phyloP scores from a whole-genome alignment of 2,329 filamentous ascomycete genomes.

The Didymella lethalis region DNA sequence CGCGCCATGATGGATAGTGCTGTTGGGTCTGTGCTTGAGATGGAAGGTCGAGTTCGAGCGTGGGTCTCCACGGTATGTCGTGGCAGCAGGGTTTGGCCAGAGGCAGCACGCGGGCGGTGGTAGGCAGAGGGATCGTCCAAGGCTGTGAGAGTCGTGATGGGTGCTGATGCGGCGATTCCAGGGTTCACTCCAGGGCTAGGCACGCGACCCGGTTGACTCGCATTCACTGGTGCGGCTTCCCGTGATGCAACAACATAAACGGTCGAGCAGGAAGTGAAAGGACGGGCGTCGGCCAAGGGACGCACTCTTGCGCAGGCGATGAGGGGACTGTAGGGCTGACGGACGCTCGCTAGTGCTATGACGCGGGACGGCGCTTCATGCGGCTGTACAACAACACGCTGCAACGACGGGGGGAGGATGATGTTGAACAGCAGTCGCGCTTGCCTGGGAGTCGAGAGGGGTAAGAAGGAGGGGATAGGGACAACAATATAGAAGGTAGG shows the following conservation, averaged over 20 bases:
- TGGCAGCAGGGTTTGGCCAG: background rate
- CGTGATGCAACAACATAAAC: constrained; percentile 2
- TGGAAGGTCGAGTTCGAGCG: background rate
- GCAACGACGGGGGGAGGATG: background rate
- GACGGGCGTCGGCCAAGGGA: constrained; percentile 15
- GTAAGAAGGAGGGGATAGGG: background rate
- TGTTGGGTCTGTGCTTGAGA: constrained; percentile 1
- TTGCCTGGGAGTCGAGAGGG: constrained; percentile 8
- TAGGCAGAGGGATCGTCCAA: background rate
- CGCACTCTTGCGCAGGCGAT: constrained; percentile 15
- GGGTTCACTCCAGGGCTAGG: constrained; percentile 7
- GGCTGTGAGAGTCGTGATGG: constrained; percentile 1
- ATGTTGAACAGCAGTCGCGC: constrained; percentile 3
- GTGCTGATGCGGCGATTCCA: constrained; percentile 5
- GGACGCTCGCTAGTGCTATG: constrained; percentile 22
- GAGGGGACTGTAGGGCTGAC: constrained; percentile 23
- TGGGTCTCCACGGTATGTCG: background rate
- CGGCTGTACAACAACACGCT: constrained; percentile 1
- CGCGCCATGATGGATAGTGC: constrained; percentile 38
- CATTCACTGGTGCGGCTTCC: constrained; percentile 5
- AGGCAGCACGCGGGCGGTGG: constrained; percentile 4
- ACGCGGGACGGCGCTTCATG: constrained; percentile 23
- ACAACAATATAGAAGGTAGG: background rate
- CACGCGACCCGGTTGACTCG: constrained; percentile 5
- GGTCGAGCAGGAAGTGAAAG: constrained; percentile 7